Conservation (phyloP, 352 stramenopile species). For the Phytophthora multivora region DNA sequence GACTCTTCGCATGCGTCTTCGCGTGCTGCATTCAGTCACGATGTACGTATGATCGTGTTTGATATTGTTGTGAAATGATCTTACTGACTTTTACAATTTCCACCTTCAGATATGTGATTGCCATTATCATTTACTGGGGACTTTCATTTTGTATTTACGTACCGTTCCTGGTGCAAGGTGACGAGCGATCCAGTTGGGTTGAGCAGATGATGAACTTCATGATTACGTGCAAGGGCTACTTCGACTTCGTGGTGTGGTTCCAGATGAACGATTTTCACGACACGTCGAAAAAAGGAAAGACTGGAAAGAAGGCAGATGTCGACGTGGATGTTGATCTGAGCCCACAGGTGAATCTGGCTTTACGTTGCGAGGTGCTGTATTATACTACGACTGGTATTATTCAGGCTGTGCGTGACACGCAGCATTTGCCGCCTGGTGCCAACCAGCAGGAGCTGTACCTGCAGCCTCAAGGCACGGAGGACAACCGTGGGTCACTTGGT, state of each 20-base stretch:
- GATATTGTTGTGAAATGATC: not conserved
- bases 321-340: slow-evolving; percentile 88
- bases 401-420: slow-evolving; percentile 77
- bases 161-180: slow-evolving; percentile 74
- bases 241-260: slow-evolving; percentile 90
- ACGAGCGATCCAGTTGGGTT: slow-evolving; percentile 52
- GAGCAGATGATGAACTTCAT: slow-evolving; percentile 90
- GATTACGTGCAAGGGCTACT: slow-evolving; percentile 91
- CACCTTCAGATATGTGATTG: slow-evolving; percentile 77
- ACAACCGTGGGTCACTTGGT: slow-evolving; percentile 74
- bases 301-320: slow-evolving; percentile 63
- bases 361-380: slow-evolving; percentile 87
- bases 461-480: slow-evolving; percentile 76
- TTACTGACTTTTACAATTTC: not conserved
- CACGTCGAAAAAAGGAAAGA: slow-evolving; percentile 36
- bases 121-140: slow-evolving; percentile 92
- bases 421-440: slow-evolving; percentile 66
- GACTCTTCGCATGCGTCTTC: slow-evolving; percentile 84
- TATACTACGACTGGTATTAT: slow-evolving; percentile 90
- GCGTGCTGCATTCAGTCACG: slow-evolving; percentile 87
- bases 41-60: slow-evolving; percentile 54
- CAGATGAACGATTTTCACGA: slow-evolving; percentile 88
- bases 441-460: slow-evolving; percentile 83
- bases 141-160: slow-evolving; percentile 88
- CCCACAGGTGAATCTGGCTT: slow-evolving; percentile 84